Evolutionary conservation across 2,329 filamentous ascomycete species (phyloP).

Genomic region (Hypoxylon sp.): DNA sequence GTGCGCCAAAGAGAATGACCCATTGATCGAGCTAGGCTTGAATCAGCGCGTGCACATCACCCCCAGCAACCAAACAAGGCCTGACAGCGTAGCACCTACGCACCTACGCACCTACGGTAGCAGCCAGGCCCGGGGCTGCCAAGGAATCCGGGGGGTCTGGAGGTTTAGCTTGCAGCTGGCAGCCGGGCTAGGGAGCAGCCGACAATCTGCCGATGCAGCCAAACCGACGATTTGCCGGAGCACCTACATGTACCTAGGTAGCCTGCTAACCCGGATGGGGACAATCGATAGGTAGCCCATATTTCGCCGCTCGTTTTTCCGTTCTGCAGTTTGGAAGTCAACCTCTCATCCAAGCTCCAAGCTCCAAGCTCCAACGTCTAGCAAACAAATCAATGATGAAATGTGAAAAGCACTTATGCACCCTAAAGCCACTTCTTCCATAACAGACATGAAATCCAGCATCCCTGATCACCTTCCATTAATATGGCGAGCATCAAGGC

Average conservation of each 20-base stretch:
- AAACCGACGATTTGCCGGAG: slow-evolving; percentile 8
- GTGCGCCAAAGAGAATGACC: no score
- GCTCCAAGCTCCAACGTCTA: no score
- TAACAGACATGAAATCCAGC: slow-evolving; percentile 36
- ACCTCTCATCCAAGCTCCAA: not conserved
- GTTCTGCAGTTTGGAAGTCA: not conserved
- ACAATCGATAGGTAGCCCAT: slow-evolving; percentile 2
- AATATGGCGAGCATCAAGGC: slow-evolving; percentile 69
- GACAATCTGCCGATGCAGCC: slow-evolving; percentile 12
- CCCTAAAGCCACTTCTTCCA: not conserved
- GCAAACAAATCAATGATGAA: slow-evolving; percentile 37
- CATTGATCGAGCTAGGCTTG: not conserved
- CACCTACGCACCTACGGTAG: not conserved
- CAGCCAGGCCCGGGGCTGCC: no score
- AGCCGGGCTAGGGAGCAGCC: no score
- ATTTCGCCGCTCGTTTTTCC: slow-evolving; percentile 8
- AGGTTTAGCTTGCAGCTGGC: no score
- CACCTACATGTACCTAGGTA: no score
- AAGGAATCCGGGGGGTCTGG: no score
- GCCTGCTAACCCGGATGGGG: not conserved
- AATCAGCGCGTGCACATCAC: not conserved
- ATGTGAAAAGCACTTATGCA: slow-evolving; percentile 22
- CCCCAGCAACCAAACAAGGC: not conserved
- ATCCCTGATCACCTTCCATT: slow-evolving; percentile 22
- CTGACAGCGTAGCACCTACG: no score